Percentiles rank a stretch among this genome's conserved stretches.
phyloP scores from a whole-genome alignment of 2,329 filamentous ascomycete species.

The Monosporascus ibericus region DNA sequence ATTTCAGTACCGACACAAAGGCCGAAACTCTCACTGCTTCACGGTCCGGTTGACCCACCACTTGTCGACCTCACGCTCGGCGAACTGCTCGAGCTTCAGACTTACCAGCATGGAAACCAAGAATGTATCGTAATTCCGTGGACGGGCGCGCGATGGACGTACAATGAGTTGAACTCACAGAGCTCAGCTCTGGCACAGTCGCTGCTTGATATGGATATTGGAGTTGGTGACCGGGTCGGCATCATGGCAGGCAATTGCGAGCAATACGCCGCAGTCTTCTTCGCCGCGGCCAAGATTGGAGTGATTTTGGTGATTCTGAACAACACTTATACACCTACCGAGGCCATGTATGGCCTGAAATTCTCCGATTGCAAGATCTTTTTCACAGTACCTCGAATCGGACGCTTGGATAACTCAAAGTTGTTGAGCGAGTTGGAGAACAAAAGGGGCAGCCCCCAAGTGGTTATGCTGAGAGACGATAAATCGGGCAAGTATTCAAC shows the following conservation, averaged over 20 bases:
- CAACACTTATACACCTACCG: conserved; percentile 72
- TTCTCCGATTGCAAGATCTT: conserved; percentile 68
- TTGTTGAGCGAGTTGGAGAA: conserved; percentile 50
- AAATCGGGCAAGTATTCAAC: conserved; percentile 48
- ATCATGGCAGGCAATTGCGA: conserved; percentile 76
- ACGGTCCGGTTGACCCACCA: conserved; percentile 62
- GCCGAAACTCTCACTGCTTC: conserved; percentile 52
- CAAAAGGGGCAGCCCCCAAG: conserved; percentile 38
- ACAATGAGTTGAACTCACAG: conserved; percentile 57
- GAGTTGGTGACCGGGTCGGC: conserved; percentile 63
- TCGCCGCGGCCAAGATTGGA: conserved; percentile 61
- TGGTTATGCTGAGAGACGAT: conserved; percentile 53
- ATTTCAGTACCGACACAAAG: conserved; percentile 7
- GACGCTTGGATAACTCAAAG: conserved; percentile 55
- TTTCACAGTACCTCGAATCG: conserved; percentile 66
- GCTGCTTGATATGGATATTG: conserved; percentile 59
- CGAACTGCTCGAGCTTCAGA: conserved; percentile 67
- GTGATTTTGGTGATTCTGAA: conserved; percentile 71
- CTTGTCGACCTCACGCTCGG: conserved; percentile 67
- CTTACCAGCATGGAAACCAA: conserved; percentile 54
- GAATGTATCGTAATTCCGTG: conserved; percentile 71
- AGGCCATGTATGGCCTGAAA: conserved; percentile 64
- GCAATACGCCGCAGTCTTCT: conserved; percentile 77
- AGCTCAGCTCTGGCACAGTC: conserved; percentile 58
- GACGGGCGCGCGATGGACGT: conserved; percentile 70